Conservation (phyloP, 192 early-diverging fungal genomes). For the Linnemannia schmuckeri region DNA sequence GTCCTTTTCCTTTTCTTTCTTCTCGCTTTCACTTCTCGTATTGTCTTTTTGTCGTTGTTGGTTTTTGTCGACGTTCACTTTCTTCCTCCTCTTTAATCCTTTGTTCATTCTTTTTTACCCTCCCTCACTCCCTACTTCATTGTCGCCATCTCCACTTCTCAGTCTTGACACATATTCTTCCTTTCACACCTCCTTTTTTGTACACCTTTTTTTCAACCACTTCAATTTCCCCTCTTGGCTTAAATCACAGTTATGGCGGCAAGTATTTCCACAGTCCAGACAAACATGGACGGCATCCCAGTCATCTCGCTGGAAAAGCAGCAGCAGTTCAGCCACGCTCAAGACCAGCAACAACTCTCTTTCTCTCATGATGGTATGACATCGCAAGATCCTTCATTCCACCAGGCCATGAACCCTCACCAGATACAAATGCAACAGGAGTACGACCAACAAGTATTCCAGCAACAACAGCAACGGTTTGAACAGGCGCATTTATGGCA, state of each 20-base stretch:
- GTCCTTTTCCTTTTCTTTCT: background rate
- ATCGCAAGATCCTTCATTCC: background rate
- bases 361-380: background rate
- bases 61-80: background rate
- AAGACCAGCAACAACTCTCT: constrained; percentile 15
- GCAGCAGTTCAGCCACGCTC: constrained; percentile 22
- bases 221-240: background rate
- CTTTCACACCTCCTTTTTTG: constrained; percentile 2
- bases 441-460: constrained; percentile 27
- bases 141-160: background rate
- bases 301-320: constrained; percentile 5
- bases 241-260: constrained; percentile 18
- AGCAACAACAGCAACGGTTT: constrained; percentile 34
- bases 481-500: constrained; percentile 32
- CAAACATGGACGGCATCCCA: background rate
- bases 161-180: background rate
- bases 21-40: background rate
- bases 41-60: background rate
- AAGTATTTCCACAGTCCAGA: constrained; percentile 24
- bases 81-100: background rate
- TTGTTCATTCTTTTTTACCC: background rate
- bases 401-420: constrained; percentile 5
- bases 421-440: constrained; percentile 28
- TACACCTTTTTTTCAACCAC: background rate
- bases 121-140: background rate